Base-by-base conservation (phyloP, 331 rosid species). In the Prunus yedoensis region DNA sequence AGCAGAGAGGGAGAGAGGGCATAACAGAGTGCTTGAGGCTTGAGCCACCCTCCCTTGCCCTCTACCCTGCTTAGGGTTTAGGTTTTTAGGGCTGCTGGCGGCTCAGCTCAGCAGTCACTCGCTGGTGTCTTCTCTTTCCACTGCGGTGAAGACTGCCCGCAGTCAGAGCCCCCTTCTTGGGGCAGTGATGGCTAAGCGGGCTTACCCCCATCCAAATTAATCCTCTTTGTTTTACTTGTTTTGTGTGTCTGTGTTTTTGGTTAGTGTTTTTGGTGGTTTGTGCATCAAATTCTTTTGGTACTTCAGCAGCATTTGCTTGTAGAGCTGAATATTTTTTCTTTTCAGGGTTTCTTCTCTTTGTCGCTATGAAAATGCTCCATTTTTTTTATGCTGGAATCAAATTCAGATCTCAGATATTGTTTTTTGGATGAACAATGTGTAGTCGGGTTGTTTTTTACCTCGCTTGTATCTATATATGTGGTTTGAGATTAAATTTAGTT, bases 91-190 rank as follows among this genome's bases (percentile, higher is more conserved):
- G 66, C 66, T 4, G 76, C 66, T 18, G 76, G 76, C 66, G 76
- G 76, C 76, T 71, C 66, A 47, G 7, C 18, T 25, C 2, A 23
- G 0, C 28, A 3, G 4, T 32, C 15, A 38, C 53, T 71, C 25
- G 12, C n/a, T 38, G 65, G 38, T 62, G 67, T 62, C 45, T 3
- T 17, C 11, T 32, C 6, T 10, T 17, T 56, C 75, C 53, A 38
- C 43, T 71, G 75, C 66, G 35, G 60, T 71, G 75, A 71, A 21
- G 75, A 71, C 66, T 56, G 76, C 76, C 76, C 66, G 76, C 76
- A 10, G 66, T 71, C 66, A 46, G 76, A 71, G 76, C 76, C 76
- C 76, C 47, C 35, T n/a, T 2, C 10, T 27, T 52, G 35, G 65
- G 54, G 75, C 66, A 21, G 75, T 71, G 75, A 71, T 56, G 75